Evolutionary conservation across 108 stramenopile species (phyloP).

Genomic region (Cylindrotheca closterium): DNA sequence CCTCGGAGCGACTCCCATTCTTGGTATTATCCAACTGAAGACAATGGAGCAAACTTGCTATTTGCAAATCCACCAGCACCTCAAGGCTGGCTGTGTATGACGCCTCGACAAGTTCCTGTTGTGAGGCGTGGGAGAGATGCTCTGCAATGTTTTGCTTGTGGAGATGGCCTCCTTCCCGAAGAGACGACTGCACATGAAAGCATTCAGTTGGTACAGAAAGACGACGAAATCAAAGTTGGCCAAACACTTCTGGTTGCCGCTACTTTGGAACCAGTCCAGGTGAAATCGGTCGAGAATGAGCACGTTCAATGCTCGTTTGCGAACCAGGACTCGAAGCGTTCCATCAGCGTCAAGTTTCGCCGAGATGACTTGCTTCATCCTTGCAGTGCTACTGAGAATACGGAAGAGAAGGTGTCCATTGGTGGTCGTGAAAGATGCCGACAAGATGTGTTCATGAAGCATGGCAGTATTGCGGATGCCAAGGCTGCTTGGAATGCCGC

Average conservation of each 20-base stretch:
- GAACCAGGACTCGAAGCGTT: background rate
- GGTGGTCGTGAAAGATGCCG: background rate
- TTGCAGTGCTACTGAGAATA: background rate
- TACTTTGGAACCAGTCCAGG: background rate
- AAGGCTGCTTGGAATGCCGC: background rate
- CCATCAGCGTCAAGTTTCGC: background rate
- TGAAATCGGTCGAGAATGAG: background rate
- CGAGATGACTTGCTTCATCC: background rate
- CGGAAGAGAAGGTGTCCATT: background rate
- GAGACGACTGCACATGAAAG: background rate
- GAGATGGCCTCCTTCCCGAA: background rate
- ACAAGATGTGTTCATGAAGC: background rate
- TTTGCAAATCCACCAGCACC: background rate
- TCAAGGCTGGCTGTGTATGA: background rate
- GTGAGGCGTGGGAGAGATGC: background rate
- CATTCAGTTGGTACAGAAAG: background rate
- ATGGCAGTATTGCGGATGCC: background rate
- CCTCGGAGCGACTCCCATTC: too few species aligned
- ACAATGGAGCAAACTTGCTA: too few species aligned
- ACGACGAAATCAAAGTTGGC: background rate
- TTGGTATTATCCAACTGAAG: too few species aligned
- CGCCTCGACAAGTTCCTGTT: background rate
- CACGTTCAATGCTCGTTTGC: background rate
- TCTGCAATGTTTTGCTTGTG: background rate
- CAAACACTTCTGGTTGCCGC: background rate